Percentiles rank a stretch among this genome's conserved stretches.
Conservation (phyloP, 805 yeast genomes). For the Tetrapisispora taiwanensis region DNA sequence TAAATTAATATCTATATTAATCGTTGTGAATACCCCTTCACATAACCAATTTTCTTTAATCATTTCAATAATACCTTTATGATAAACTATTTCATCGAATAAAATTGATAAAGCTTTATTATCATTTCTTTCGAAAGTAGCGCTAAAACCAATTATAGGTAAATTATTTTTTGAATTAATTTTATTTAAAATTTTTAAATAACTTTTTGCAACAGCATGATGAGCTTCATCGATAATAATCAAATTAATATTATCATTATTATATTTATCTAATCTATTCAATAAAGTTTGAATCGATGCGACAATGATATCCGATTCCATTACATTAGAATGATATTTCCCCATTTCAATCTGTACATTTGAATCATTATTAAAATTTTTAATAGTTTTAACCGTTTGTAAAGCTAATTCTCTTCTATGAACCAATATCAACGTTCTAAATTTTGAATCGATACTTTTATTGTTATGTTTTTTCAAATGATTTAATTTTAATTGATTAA, state of each 20-base stretch:
- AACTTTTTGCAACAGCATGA: conserved; percentile 71
- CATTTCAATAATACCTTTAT: conserved; percentile 55
- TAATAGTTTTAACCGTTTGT: conserved; percentile 53
- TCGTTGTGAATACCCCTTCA: conserved; percentile 55
- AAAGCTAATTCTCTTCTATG: conserved; percentile 70
- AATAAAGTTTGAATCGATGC: conserved; percentile 67
- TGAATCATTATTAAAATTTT: conserved; percentile 35
- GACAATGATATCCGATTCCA: conserved; percentile 51
- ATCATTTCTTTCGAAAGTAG: conserved; percentile 77
- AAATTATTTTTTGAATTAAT: conserved; percentile 43
- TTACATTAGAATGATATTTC: conserved; percentile 22
- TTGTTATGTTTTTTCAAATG: conserved; percentile 1
- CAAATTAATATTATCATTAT: conserved; percentile 48
- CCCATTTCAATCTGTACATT: conserved; percentile 67
- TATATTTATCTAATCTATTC: conserved; percentile 39
- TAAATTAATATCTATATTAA: conserved; percentile 40
- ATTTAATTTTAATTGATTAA: conserved; percentile 28
- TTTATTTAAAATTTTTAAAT: conserved; percentile 45
- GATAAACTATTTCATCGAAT: conserved; percentile 67
- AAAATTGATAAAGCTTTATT: conserved; percentile 44
- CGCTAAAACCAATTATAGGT: conserved; percentile 75
- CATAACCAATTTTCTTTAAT: conserved; percentile 58
- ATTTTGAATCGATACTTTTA: conserved; percentile 1
- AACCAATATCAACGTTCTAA: conserved; percentile 49
- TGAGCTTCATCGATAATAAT: conserved; percentile 88